Evolutionary conservation across 768 basidiomycete species (phyloP).

Genomic region (Ramaria sp.): DNA sequence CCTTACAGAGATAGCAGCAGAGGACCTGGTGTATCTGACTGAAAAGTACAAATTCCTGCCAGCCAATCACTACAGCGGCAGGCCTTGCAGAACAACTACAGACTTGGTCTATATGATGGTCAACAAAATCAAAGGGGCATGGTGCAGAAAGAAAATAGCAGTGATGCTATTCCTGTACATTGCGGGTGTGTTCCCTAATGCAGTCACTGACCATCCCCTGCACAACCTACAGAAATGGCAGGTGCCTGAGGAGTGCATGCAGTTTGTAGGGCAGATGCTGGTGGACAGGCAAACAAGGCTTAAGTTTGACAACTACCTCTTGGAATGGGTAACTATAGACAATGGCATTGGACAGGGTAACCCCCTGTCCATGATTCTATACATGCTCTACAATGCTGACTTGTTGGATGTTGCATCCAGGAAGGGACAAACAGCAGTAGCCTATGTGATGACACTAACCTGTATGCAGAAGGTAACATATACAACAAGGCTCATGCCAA

Average conservation of each 20-base stretch:
- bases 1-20: conserved; percentile 14
- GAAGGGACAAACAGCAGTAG: conserved; percentile 7
- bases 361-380: conserved; percentile 17
- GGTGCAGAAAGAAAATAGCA: conserved; percentile 15
- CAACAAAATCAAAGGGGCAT: conserved; percentile 26
- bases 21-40: conserved; percentile 14
- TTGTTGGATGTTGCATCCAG: conserved; percentile 13
- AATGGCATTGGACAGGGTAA: conserved; percentile 21
- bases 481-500: neutral
- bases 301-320: conserved; percentile 19
- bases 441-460: conserved; percentile 11
- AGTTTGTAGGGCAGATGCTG: conserved; percentile 13
- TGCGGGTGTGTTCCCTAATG: conserved; percentile 19
- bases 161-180: conserved; percentile 22
- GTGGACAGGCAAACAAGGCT: conserved; percentile 14
- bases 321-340: conserved; percentile 4
- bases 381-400: conserved; percentile 17
- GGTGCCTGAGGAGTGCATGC: conserved; percentile 17
- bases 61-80: conserved; percentile 18
- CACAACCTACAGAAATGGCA: conserved; percentile 17
- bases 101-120: conserved; percentile 22
- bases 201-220: conserved; percentile 10
- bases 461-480: neutral
- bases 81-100: conserved; percentile 18
- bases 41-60: conserved; percentile 23